Conservation (phyloP, 345 rosid species). For the Dipteronia sinensis region DNA sequence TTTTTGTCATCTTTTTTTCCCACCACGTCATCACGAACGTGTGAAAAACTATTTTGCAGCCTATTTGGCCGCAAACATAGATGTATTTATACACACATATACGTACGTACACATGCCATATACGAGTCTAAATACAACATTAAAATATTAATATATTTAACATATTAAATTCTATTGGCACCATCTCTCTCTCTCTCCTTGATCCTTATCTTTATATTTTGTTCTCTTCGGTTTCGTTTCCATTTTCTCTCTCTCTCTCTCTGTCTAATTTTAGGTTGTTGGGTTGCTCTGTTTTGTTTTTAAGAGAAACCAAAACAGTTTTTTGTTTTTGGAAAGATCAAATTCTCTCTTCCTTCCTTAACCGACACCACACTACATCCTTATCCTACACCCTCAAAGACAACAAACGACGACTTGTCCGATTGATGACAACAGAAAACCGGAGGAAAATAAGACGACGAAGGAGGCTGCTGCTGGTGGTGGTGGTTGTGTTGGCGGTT, state of each 20-base stretch:
- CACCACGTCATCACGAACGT: slow-evolving; percentile 28
- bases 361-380: neutral
- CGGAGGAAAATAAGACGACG: slow-evolving; percentile 16
- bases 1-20: neutral
- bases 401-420: neutral
- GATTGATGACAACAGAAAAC: slow-evolving; percentile 38
- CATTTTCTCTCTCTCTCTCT: no score
- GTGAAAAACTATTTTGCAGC: slow-evolving; percentile 16
- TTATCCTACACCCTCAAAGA: neutral
- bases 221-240: neutral
- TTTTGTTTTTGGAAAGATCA: neutral
- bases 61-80: slow-evolving; percentile 8
- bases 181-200: neutral
- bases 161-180: neutral
- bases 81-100: neutral
- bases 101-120: neutral
- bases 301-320: neutral
- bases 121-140: neutral
- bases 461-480: slow-evolving; percentile 14
- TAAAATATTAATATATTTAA: slow-evolving; percentile 6
- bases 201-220: neutral
- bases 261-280: neutral
- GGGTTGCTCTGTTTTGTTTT: neutral
- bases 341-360: neutral
- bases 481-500: neutral